Evolutionary conservation across 1,284 basidiomycete species (phyloP).

Genomic region (Calocybe gambosa): DNA sequence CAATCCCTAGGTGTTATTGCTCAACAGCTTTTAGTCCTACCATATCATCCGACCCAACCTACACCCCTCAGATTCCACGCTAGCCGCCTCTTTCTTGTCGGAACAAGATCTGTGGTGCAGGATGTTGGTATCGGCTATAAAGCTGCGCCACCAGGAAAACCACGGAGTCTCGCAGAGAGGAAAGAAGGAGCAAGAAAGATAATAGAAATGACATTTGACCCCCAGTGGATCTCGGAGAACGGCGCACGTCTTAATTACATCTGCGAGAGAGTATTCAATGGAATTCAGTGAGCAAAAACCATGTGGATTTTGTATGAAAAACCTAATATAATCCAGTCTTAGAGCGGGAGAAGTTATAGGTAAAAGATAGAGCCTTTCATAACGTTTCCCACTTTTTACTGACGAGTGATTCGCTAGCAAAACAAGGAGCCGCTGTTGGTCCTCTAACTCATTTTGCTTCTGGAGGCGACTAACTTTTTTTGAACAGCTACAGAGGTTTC

Average conservation of each 20-base stretch:
- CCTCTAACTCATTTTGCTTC: not conserved
- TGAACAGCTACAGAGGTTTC: slow-evolving; percentile 26
- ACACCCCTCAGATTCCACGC: slow-evolving; percentile 31
- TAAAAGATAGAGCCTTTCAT: not conserved
- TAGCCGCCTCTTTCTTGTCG: slow-evolving; percentile 33
- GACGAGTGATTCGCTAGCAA: not conserved
- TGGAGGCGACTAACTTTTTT: not conserved
- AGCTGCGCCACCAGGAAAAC: slow-evolving; percentile 15
- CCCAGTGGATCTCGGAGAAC: slow-evolving; percentile 29
- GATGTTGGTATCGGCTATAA: slow-evolving; percentile 22
- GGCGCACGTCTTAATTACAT: slow-evolving; percentile 20
- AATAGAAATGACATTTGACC: slow-evolving; percentile 28
- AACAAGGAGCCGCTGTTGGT: slow-evolving; percentile 11
- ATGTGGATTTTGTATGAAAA: not conserved
- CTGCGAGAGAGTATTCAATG: slow-evolving; percentile 20
- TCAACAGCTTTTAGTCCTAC: slow-evolving; percentile 36
- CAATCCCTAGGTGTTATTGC: slow-evolving; percentile 27
- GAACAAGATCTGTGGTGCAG: slow-evolving; percentile 23
- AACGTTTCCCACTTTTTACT: not conserved
- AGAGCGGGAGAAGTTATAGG: slow-evolving; percentile 12
- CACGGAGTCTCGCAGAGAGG: slow-evolving; percentile 26
- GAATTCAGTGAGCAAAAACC: slow-evolving; percentile 18
- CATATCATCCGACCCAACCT: slow-evolving; percentile 27
- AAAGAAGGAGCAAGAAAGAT: slow-evolving; percentile 24
- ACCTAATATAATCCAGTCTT: not conserved